Percentiles rank a stretch among this genome's conserved stretches.
Conservation (phyloP, 768 basidiomycete genomes). For the Termitomyces titanicus region DNA sequence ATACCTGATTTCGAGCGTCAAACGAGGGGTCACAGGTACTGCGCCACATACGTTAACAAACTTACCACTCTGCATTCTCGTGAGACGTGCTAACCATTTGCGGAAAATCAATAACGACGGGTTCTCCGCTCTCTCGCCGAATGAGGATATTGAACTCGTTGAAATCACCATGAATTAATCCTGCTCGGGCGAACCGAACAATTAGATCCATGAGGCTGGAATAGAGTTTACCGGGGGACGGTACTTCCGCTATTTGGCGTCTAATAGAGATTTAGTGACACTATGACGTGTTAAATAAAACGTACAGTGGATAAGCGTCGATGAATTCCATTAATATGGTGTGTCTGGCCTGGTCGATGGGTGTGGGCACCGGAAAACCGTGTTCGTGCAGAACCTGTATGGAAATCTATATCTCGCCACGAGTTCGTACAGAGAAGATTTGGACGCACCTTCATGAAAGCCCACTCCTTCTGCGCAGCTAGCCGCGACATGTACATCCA, state of each 20-base stretch:
- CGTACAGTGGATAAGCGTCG: constrained; percentile 91
- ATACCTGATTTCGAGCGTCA: constrained; percentile 61
- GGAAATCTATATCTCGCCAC: too few relatives aligned
- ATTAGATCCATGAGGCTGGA: constrained; percentile 93
- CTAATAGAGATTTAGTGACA: constrained; percentile 33
- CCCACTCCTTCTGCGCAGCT: constrained; percentile 96
- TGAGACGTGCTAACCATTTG: constrained; percentile 99
- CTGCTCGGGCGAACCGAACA: constrained; percentile 88
- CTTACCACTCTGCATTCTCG: constrained; percentile 93
- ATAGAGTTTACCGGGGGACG: constrained; percentile 87
- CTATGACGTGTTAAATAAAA: constrained; percentile 6
- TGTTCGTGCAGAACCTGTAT: constrained; percentile 87
- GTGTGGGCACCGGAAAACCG: constrained; percentile 88
- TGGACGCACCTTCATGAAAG: constrained; percentile 94
- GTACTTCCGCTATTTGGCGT: constrained; percentile 81
- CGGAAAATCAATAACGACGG: constrained; percentile 96
- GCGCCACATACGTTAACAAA: constrained; percentile 1
- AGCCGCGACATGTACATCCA: constrained; percentile 99
- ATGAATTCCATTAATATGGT: constrained; percentile 96
- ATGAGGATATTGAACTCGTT: constrained; percentile 99
- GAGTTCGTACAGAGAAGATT: not conserved
- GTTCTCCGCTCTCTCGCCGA: constrained; percentile 64
- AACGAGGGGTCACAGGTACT: constrained; percentile 7
- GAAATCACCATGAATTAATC: constrained; percentile 98
- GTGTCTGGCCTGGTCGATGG: constrained; percentile 93